Percentiles rank a stretch among this genome's conserved stretches.
Evolutionary conservation across 768 basidiomycete species (phyloP).

Genomic region (Trametes cinnabarina): DNA sequence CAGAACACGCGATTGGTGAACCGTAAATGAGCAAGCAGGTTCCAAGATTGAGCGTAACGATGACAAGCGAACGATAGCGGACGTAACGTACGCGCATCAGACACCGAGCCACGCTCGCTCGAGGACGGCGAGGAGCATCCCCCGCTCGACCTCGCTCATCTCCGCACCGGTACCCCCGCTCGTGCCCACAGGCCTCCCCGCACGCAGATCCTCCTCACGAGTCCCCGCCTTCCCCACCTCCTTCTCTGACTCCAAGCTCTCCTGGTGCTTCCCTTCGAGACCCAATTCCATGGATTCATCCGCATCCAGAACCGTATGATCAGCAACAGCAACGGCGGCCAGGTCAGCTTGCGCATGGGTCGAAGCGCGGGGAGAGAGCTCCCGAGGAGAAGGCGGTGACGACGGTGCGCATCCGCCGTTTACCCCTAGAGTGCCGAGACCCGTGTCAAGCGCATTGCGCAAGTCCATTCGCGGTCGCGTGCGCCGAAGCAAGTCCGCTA

Average conservation of each 20-base stretch:
- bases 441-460: no score
- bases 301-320: not conserved
- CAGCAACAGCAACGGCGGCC: not conserved
- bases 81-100: not conserved
- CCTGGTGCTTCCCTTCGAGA: not conserved
- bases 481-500: slow-evolving; percentile 20
- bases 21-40: not conserved
- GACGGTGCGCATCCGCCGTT: not conserved
- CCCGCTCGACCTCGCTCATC: slow-evolving; percentile 26
- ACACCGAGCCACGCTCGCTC: slow-evolving; percentile 29
- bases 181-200: not conserved
- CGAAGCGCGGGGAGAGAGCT: slow-evolving; percentile 1
- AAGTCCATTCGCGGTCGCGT: not conserved
- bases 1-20: not conserved
- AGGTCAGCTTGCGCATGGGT: not conserved
- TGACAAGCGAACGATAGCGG: no score
- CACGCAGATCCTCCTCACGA: not conserved
- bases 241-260: not conserved
- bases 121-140: slow-evolving; percentile 28
- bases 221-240: not conserved
- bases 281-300: not conserved
- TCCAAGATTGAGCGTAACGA: no score
- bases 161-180: not conserved
- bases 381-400: slow-evolving; percentile 7
- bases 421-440: not conserved